A percentile compares a stretch with the other conserved stretches of the same genome.
Conservation (phyloP, 2,329 filamentous ascomycete genomes). For the Salinomyces thailandicus region DNA sequence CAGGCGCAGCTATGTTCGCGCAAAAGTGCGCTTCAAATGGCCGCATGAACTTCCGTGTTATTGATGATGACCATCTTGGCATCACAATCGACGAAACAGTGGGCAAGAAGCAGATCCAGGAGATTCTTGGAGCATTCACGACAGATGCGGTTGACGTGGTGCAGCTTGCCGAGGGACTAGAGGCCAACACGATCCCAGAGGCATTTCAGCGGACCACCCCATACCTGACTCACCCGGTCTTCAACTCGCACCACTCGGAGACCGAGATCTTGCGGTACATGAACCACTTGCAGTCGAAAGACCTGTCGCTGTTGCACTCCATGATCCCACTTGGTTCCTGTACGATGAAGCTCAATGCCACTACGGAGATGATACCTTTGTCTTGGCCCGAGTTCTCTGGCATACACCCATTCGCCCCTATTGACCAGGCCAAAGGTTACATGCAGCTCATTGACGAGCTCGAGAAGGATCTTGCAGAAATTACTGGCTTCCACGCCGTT, state of each 20-base stretch:
- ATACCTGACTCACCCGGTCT: slow-evolving; percentile 82
- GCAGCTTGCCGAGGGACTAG: slow-evolving; percentile 21
- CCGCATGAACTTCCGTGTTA: slow-evolving; percentile 52
- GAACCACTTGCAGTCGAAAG: slow-evolving; percentile 84
- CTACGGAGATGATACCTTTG: slow-evolving; percentile 83
- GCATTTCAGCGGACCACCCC: slow-evolving; percentile 58
- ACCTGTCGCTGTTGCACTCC: slow-evolving; percentile 85
- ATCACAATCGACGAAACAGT: slow-evolving; percentile 73
- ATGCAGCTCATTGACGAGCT: slow-evolving; percentile 58
- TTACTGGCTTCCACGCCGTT: slow-evolving; percentile 83
- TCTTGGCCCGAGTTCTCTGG: slow-evolving; percentile 65
- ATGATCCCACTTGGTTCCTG: slow-evolving; percentile 97
- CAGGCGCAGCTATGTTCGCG: slow-evolving; percentile 42
- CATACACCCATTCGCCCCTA: slow-evolving; percentile 70
- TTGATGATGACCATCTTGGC: slow-evolving; percentile 51
- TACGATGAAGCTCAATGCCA: slow-evolving; percentile 92
- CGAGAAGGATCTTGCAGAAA: slow-evolving; percentile 63
- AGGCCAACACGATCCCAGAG: slow-evolving; percentile 39
- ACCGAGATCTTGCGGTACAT: slow-evolving; percentile 92
- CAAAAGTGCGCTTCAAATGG: slow-evolving; percentile 39
- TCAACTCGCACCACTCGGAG: slow-evolving; percentile 91
- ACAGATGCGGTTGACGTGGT: slow-evolving; percentile 31
- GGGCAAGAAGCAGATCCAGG: slow-evolving; percentile 44
- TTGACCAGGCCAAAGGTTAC: slow-evolving; percentile 57
- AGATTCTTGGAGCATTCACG: slow-evolving; percentile 48